Percentiles rank a stretch among this genome's conserved stretches.
Conservation (phyloP, 2,329 filamentous ascomycete species). For the Epichloe scottii region DNA sequence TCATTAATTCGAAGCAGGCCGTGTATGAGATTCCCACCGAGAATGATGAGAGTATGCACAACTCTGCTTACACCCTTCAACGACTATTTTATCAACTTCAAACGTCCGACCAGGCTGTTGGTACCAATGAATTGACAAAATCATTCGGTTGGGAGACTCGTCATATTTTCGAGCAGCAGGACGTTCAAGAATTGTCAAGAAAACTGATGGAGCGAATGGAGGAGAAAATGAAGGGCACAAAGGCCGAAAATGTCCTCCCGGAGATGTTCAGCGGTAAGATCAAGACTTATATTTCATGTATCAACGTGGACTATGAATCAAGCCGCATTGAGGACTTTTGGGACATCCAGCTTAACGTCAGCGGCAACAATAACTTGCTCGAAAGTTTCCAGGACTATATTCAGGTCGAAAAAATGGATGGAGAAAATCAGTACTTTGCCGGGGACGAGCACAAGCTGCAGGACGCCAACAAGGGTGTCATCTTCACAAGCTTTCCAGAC, state of each 20-base stretch:
- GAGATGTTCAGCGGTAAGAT: slow-evolving; percentile 94
- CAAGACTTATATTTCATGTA: slow-evolving; percentile 97
- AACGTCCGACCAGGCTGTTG: slow-evolving; percentile 69
- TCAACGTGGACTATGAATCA: slow-evolving; percentile 95
- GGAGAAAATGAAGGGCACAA: slow-evolving; percentile 94
- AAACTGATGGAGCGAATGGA: slow-evolving; percentile 97
- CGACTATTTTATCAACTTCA: slow-evolving; percentile 91
- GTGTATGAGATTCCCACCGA: slow-evolving; percentile 96
- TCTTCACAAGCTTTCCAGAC: slow-evolving; percentile 89
- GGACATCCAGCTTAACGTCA: slow-evolving; percentile 96
- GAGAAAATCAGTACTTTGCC: slow-evolving; percentile 96
- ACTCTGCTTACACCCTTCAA: slow-evolving; percentile 89
- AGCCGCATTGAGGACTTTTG: slow-evolving; percentile 95
- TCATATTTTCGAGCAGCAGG: slow-evolving; percentile 97
- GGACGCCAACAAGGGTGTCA: slow-evolving; percentile 94
- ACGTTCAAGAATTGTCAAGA: slow-evolving; percentile 91
- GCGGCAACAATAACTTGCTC: slow-evolving; percentile 81
- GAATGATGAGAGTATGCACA: slow-evolving; percentile 64
- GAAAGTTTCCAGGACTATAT: slow-evolving; percentile 96
- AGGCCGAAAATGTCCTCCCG: slow-evolving; percentile 76
- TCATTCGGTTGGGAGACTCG: slow-evolving; percentile 98
- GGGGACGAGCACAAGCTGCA: slow-evolving; percentile 82
- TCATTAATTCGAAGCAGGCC: slow-evolving; percentile 41
- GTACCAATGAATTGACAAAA: slow-evolving; percentile 84
- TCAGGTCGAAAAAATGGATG: slow-evolving; percentile 90